These are phyloP conservation scores for Emydomyces testavorans DNA, from an alignment of 2,329 filamentous ascomycete species.

Conservation along the genomic window DNA sequence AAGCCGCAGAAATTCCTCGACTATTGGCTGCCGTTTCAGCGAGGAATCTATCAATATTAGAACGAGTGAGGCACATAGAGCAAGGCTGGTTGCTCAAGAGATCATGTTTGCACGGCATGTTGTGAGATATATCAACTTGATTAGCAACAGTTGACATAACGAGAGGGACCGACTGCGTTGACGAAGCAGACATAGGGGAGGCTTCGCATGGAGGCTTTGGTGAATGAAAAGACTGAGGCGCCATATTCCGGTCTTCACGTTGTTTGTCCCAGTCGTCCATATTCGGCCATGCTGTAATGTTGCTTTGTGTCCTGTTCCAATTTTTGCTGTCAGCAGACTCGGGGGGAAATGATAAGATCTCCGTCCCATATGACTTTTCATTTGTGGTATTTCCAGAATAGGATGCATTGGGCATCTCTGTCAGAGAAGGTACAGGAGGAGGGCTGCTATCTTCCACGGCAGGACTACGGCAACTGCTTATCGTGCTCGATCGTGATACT, in stretches of 20 bases:
- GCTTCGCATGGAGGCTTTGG: constrained; percentile 10
- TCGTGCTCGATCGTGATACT: constrained; percentile 29
- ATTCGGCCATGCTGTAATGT: constrained; percentile 18
- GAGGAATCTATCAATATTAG: constrained; percentile 19
- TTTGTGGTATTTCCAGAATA: constrained; percentile 1
- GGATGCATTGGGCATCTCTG: constrained; percentile 10
- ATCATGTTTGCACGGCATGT: constrained; percentile 7
- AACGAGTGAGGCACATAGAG: constrained; percentile 3
- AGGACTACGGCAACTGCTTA: constrained; percentile 23
- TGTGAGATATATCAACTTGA: neutral
- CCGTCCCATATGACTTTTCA: constrained; percentile 16
- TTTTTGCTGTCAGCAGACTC: constrained; percentile 21
- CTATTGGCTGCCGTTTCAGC: constrained; percentile 18
- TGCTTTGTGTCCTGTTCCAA: constrained; percentile 13
- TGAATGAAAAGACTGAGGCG: neutral
- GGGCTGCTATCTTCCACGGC: constrained; percentile 15
- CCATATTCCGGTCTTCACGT: constrained; percentile 1
- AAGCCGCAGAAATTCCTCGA: constrained; percentile 37
- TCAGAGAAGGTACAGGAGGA: constrained; percentile 23
- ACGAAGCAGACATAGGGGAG: constrained; percentile 14
- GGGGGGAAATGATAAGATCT: constrained; percentile 25
- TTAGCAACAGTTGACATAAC: constrained; percentile 14
- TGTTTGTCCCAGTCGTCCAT: constrained; percentile 12
- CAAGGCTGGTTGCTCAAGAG: constrained; percentile 6
- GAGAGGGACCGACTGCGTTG: constrained; percentile 16